Evolutionary conservation across 257 asterid genomes (phyloP).

Genomic region (Orobanche coerulescens): DNA sequence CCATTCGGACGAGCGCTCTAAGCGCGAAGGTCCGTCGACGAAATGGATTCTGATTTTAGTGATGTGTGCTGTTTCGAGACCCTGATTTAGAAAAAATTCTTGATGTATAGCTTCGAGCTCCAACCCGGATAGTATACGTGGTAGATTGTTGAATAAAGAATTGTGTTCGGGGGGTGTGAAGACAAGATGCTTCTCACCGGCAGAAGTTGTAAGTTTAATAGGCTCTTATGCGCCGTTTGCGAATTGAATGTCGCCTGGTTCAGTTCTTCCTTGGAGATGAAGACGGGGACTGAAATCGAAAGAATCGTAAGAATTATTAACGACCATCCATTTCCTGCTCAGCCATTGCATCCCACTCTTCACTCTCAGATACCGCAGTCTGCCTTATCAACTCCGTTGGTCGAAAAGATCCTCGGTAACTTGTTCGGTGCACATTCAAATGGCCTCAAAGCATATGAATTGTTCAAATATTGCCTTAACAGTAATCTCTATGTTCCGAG

Average conservation of each 20-base stretch:
- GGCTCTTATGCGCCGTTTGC: constrained; percentile 16
- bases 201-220: constrained; percentile 14
- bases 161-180: neutral
- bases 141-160: neutral
- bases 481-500: constrained; percentile 47
- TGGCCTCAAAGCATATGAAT: constrained; percentile 80
- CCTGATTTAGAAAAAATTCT: too few relatives aligned
- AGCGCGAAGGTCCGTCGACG: too few relatives aligned
- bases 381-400: constrained; percentile 43
- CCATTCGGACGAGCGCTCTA: too few relatives aligned
- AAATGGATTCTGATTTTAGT: too few relatives aligned
- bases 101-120: neutral
- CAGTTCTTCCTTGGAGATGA: constrained; percentile 28
- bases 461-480: constrained; percentile 57
- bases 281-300: constrained; percentile 25
- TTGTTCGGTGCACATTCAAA: constrained; percentile 78
- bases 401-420: constrained; percentile 66
- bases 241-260: constrained; percentile 29
- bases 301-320: constrained; percentile 46
- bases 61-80: too few relatives aligned
- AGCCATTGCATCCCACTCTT: constrained; percentile 48
- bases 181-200: constrained; percentile 27
- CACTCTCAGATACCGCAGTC: constrained; percentile 31
- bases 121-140: neutral
- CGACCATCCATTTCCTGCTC: constrained; percentile 61